Evolutionary conservation across 768 basidiomycete genomes (phyloP).

Genomic region (Trametes villosa): DNA sequence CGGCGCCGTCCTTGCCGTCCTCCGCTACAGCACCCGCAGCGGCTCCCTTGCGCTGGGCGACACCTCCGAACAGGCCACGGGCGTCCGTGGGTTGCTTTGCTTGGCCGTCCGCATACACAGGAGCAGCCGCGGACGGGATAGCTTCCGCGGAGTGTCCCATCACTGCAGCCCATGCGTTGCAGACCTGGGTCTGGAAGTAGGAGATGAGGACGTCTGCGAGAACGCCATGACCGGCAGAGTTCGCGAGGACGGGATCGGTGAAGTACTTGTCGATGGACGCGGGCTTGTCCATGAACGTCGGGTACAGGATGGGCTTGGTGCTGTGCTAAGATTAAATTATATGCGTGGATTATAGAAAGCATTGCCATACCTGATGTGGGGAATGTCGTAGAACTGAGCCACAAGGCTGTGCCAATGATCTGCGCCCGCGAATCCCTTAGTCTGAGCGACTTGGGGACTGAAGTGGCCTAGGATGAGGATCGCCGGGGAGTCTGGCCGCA

Average conservation of each 20-base stretch:
- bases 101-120: constrained; percentile 37
- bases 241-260: constrained; percentile 84
- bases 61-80: constrained; percentile 81
- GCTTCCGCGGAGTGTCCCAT: constrained; percentile 69
- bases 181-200: constrained; percentile 90
- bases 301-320: constrained; percentile 81
- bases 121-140: constrained; percentile 44
- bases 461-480: constrained; percentile 96
- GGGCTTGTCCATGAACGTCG: constrained; percentile 79
- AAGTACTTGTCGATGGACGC: constrained; percentile 70
- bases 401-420: constrained; percentile 90
- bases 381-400: constrained; percentile 97
- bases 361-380: constrained; percentile 69
- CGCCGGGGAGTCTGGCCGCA: constrained; percentile 89
- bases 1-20: constrained; percentile 28
- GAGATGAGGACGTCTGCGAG: constrained; percentile 90
- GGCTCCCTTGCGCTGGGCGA: constrained; percentile 80
- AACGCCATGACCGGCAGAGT: constrained; percentile 76
- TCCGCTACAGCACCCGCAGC: constrained; percentile 44
- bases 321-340: constrained; percentile 38
- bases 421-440: constrained; percentile 85
- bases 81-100: constrained; percentile 46
- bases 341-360: neutral
- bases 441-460: constrained; percentile 78
- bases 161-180: constrained; percentile 79